These are phyloP conservation scores for Taphrina sp. DNA, from an alignment of 1,139 yeast genomes.

Conservation along the genomic window DNA sequence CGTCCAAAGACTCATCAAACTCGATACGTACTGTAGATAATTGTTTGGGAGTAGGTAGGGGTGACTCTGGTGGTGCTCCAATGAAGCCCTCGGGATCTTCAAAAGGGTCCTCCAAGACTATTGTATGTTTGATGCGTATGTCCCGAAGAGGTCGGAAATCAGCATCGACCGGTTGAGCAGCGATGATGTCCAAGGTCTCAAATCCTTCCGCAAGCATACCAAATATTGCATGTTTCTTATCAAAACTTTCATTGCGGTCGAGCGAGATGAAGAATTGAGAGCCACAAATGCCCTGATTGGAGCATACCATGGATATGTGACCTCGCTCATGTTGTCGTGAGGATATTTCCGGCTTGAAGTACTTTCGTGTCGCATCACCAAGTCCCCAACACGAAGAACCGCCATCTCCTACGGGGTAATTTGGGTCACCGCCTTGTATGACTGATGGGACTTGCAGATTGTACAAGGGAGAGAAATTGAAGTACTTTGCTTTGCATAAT, in stretches of 20 bases:
- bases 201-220: constrained; percentile 57
- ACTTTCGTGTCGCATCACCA: constrained; percentile 35
- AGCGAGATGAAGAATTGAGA: constrained; percentile 45
- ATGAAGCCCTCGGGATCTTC: constrained; percentile 43
- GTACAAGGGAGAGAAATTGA: constrained; percentile 54
- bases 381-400: constrained; percentile 47
- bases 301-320: constrained; percentile 46
- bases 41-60: constrained; percentile 48
- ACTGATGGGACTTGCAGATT: constrained; percentile 47
- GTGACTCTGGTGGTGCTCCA: constrained; percentile 40
- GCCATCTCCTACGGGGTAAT: constrained; percentile 47
- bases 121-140: constrained; percentile 54
- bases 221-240: constrained; percentile 45
- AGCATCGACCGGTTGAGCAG: constrained; percentile 48
- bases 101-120: constrained; percentile 58
- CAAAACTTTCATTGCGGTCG: constrained; percentile 39
- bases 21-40: constrained; percentile 46
- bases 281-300: constrained; percentile 40
- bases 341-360: constrained; percentile 39
- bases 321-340: constrained; percentile 45
- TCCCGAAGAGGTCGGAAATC: constrained; percentile 51
- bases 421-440: constrained; percentile 54
- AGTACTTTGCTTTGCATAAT: constrained; percentile 56
- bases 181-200: constrained; percentile 51
- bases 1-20: constrained; percentile 41